phyloP scores from a whole-genome alignment of 2,329 filamentous ascomycete genomes.

The Microdochium nivale region DNA sequence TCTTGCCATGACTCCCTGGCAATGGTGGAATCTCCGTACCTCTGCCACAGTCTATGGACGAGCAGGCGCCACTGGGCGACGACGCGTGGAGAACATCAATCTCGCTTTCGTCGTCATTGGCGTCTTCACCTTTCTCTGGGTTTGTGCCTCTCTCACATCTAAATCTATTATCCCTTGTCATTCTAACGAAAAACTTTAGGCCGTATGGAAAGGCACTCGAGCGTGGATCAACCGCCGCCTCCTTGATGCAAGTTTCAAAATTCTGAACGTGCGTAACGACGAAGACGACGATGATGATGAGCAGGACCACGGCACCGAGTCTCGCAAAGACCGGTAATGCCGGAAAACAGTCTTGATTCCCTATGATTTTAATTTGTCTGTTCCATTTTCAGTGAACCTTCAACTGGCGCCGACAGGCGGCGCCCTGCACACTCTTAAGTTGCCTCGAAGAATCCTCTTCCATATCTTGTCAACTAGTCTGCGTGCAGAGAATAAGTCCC shows the following conservation, averaged over 20 bases:
- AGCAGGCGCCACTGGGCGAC: constrained; percentile 55
- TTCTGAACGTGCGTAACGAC: constrained; percentile 69
- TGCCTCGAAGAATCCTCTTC: constrained; percentile 67
- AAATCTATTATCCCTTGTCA: constrained; percentile 3
- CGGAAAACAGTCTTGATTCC: background rate
- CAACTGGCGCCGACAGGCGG: background rate
- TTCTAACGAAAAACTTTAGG: constrained; percentile 30
- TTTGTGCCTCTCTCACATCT: constrained; percentile 34
- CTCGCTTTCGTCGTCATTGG: constrained; percentile 75
- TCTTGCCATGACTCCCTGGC: constrained; percentile 63
- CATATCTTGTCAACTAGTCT: constrained; percentile 93
- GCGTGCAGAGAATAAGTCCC: constrained; percentile 72
- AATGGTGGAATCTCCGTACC: constrained; percentile 66
- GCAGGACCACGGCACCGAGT: constrained; percentile 35
- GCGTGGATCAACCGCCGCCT: constrained; percentile 65
- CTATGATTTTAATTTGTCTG: constrained; percentile 5
- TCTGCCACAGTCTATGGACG: constrained; percentile 36
- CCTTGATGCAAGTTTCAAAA: constrained; percentile 67
- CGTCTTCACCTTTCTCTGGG: constrained; percentile 67
- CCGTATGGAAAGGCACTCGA: constrained; percentile 74
- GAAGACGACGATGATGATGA: constrained; percentile 50
- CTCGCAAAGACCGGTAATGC: constrained; percentile 12
- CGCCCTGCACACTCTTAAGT: constrained; percentile 87
- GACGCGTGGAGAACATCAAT: constrained; percentile 69
- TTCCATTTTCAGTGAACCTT: background rate